Base-by-base conservation (phyloP, 1,284 basidiomycete genomes). In the Boletus calvinii region DNA sequence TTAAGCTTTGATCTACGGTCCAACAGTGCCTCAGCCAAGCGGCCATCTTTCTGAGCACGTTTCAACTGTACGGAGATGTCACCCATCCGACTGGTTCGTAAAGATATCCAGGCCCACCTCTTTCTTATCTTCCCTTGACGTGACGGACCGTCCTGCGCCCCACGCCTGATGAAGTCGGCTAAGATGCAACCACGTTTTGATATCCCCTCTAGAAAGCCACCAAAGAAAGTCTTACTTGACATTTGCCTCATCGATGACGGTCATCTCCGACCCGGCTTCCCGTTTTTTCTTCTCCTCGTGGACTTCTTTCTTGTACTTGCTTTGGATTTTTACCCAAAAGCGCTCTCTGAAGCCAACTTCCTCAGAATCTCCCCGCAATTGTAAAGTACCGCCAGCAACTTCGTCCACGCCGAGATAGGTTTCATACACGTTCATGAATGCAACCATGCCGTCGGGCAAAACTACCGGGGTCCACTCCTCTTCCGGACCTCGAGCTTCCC, bases 1-100 rank as follows among this genome's bases (percentile, higher is more conserved):
- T 98, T 98, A 55, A 97, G 77, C 67, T 96, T 96, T 7, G 90
- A 77, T 52, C 94, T 79, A 26, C 94, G 81, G 64, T 98, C 92
- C 42, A 98, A 77, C 72, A 98, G 73, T 4, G 90, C 90, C 69
- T 98, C 94, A 1, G 91, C 86, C 15, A 97, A 68, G 32, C 89
- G 80, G 3, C 95, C 95, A 59, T 97, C 92, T 69, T 94, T 90
- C 57, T 80, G 78, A 12, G 94, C 94, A 53, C 81, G 82, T 69
- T 92, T 94, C 49, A 98, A 77, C 80, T 92, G 54, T n/a, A 24
- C 17, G 31, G 50, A 49, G 22, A 53, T 45, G 46, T 58, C 48
- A 54, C 22, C 22, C 38, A 40, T 50, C 40, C 12, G 34, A 24
- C 46, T 41, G 58, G 48, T 44, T 35, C 18, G 53, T 36, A 53